These are phyloP conservation scores for Cyberlindnera veronae DNA, from an alignment of 805 yeast genomes.

Conservation along the genomic window DNA sequence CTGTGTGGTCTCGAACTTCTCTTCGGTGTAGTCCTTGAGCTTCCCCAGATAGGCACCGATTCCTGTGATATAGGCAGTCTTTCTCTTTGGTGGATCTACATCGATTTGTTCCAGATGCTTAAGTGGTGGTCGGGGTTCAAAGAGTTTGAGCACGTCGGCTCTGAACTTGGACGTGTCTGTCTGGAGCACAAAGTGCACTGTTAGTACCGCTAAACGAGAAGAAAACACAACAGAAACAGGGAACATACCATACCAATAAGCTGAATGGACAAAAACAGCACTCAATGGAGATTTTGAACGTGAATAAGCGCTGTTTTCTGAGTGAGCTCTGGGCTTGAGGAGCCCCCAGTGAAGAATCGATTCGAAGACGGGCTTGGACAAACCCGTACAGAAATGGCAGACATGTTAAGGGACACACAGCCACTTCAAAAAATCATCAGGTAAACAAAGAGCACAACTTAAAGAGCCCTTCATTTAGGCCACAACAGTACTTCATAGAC, in stretches of 20 bases:
- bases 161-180: constrained; percentile 35
- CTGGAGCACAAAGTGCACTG: constrained; percentile 6
- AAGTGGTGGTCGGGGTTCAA: constrained; percentile 30
- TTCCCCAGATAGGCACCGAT: constrained; percentile 19
- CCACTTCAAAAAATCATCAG: neutral
- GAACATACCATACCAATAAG: neutral
- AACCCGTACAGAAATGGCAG: constrained; percentile 3
- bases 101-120: constrained; percentile 21
- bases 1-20: constrained; percentile 11
- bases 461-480: too few species aligned
- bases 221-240: too few species aligned
- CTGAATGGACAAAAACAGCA: too few species aligned
- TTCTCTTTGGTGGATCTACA: constrained; percentile 15
- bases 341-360: too few species aligned
- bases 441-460: too few species aligned
- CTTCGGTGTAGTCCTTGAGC: constrained; percentile 29
- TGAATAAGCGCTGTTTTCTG: too few species aligned
- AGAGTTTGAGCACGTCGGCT: constrained; percentile 39
- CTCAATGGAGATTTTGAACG: too few species aligned
- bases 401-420: neutral
- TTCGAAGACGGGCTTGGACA: too few species aligned
- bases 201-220: too few species aligned
- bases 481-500: neutral
- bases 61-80: constrained; percentile 20
- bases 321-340: too few species aligned